phyloP scores from a whole-genome alignment of 306 rosid genomes.

The Arachis stenosperma region DNA sequence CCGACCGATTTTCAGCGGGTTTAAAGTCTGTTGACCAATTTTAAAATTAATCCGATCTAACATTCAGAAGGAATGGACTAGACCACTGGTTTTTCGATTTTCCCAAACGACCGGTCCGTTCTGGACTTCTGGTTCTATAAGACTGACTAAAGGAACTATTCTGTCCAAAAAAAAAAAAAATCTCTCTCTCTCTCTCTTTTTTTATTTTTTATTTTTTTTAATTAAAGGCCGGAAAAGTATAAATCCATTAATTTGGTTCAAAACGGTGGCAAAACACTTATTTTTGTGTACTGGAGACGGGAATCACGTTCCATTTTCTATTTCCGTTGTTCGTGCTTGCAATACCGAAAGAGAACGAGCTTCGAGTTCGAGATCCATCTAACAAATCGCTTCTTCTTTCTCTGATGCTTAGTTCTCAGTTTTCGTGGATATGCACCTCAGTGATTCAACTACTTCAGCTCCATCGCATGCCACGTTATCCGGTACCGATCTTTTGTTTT shows the following conservation, averaged over 20 bases:
- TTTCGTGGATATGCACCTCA: slow-evolving; percentile 32
- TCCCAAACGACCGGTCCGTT: no score
- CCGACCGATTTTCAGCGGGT: no score
- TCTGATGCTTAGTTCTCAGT: slow-evolving; percentile 20
- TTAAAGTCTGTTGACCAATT: no score
- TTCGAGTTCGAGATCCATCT: slow-evolving; percentile 17
- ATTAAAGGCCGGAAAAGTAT: neutral
- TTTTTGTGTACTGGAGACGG: neutral
- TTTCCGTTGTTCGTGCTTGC: slow-evolving; percentile 1
- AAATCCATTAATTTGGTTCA: neutral
- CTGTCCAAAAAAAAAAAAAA: no score
- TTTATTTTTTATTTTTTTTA: no score
- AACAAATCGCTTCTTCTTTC: neutral
- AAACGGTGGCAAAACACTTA: slow-evolving; percentile 22
- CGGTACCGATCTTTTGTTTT: slow-evolving; percentile 26
- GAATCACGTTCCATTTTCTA: neutral
- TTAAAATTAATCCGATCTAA: no score
- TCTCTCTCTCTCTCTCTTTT: no score
- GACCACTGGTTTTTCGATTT: no score
- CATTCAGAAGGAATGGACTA: no score
- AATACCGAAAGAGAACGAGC: slow-evolving; percentile 7
- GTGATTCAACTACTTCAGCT: slow-evolving; percentile 18
- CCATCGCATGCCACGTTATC: slow-evolving; percentile 39
- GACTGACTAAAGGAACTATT: no score
- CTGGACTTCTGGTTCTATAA: no score